Evolutionary conservation across 768 basidiomycete genomes (phyloP), one percentile per base, ranked within the genome.

Genomic region (Lactarius vividus): DNA sequence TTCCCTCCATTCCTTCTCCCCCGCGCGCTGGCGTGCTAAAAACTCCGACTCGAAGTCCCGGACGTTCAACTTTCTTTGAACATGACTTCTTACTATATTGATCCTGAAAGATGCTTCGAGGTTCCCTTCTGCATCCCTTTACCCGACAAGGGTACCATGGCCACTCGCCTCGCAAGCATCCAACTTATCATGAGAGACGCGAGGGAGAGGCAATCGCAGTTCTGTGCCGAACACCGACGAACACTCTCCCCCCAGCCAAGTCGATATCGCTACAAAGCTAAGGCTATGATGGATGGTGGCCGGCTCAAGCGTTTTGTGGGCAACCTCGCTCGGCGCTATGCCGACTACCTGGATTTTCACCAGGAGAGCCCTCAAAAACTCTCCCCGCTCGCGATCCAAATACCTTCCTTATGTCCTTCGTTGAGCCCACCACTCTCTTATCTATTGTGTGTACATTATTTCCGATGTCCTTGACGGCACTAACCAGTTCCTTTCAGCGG

Each of bases 81-180:
- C 54, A 66, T 66, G 65, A 33, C 61, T 58, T 37, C 55, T 53
- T 66, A 58, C 49, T 66, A 62, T n/a, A 66, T 66, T 18, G 65
- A 66, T 39, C 61, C 65, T 4, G 65, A 54, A 61, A 52, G 61
- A 59, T 66, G 65, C 52, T 66, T 62, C 57, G 65, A 66, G 57
- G 49, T 66, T 23, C 65, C 65, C 40, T 66, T 66, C 49, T 16
- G 31, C 26, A 44, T 66, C 40, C 65, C 65, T 46, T 52, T 66
- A 18, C 57, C 57, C 8, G 57, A 66, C 46, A 66, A n/a, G 40
- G 33, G 54, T 11, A 40, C 28, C 54, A 63, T 66, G 65, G 40
- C 61, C 13, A 15, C 15, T 37, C 65, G 65, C 35, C 65, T 66
- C 52, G 49, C 65, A 42, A 63, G 40, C 42, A 66, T 66, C 49